Conservation (phyloP, 345 rosid species). For the Cardamine resedifolia region DNA sequence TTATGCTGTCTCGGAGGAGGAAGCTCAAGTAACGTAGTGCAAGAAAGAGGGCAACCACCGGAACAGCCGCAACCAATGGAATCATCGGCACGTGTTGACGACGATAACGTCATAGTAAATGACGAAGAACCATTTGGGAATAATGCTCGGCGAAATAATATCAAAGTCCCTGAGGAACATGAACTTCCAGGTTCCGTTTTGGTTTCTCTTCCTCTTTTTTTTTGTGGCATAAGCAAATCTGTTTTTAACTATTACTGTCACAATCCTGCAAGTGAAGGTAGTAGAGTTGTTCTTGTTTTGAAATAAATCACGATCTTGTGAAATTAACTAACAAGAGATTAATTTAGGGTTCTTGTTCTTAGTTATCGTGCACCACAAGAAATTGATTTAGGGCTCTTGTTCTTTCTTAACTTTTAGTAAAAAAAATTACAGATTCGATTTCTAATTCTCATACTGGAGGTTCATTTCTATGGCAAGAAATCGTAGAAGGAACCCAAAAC, state of each 20-base stretch:
- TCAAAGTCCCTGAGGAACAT: neutral
- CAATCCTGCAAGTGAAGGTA: neutral
- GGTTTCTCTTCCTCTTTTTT: neutral
- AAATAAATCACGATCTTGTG: neutral
- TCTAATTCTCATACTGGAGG: too few relatives aligned
- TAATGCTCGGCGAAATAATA: neutral
- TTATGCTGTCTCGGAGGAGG: slow-evolving; percentile 1
- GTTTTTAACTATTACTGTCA: neutral
- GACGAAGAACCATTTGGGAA: neutral
- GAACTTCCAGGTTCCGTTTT: neutral
- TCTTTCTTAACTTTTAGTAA: neutral
- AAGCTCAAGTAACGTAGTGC: neutral
- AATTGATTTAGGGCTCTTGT: neutral
- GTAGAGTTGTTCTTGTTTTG: neutral
- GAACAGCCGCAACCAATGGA: neutral
- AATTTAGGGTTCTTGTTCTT: neutral
- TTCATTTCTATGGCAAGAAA: neutral
- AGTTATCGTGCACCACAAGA: neutral
- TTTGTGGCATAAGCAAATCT: neutral
- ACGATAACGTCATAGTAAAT: neutral
- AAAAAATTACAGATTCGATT: neutral
- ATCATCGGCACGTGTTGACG: neutral
- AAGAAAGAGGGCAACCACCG: neutral
- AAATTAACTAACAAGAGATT: neutral
- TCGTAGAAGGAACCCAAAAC: neutral